Conservation (phyloP, 768 basidiomycete genomes). For the Termitomyces sp. region DNA sequence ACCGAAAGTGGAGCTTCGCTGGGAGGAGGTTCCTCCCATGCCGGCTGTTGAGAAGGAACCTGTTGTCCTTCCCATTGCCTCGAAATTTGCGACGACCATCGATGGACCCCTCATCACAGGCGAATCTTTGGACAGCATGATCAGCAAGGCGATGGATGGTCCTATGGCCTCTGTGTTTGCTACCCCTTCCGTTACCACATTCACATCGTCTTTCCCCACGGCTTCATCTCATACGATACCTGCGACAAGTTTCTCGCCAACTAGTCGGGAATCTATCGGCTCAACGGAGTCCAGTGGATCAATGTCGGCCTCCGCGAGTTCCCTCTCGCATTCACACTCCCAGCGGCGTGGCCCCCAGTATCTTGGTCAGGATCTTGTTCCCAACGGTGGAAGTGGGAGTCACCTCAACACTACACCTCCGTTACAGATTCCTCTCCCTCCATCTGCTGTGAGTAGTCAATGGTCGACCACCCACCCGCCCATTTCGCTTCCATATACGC, state of each 20-base stretch:
- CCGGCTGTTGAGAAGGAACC: slow-evolving; percentile 23
- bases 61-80: slow-evolving; percentile 42
- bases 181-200: neutral
- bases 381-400: slow-evolving; percentile 9
- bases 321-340: slow-evolving; percentile 14
- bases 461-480: slow-evolving; percentile 14
- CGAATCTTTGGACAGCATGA: slow-evolving; percentile 7
- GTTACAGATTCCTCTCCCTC: slow-evolving; percentile 10
- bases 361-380: slow-evolving; percentile 1
- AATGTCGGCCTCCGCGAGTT: slow-evolving; percentile 11
- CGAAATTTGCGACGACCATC: slow-evolving; percentile 39
- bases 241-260: neutral
- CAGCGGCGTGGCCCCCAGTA: slow-evolving; percentile 13
- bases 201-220: neutral
- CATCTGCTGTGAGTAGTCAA: slow-evolving; percentile 10
- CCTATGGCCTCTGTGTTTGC: slow-evolving; percentile 1
- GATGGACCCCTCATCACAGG: slow-evolving; percentile 7
- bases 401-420: slow-evolving; percentile 12
- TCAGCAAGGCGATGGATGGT: slow-evolving; percentile 4
- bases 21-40: slow-evolving; percentile 22
- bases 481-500: slow-evolving; percentile 17
- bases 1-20: slow-evolving; percentile 30
- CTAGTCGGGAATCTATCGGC: slow-evolving; percentile 14
- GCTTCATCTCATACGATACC: neutral
- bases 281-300: slow-evolving; percentile 17